Base-by-base conservation (phyloP, 345 rosid genomes). In the Mallotus nudiflorus region DNA sequence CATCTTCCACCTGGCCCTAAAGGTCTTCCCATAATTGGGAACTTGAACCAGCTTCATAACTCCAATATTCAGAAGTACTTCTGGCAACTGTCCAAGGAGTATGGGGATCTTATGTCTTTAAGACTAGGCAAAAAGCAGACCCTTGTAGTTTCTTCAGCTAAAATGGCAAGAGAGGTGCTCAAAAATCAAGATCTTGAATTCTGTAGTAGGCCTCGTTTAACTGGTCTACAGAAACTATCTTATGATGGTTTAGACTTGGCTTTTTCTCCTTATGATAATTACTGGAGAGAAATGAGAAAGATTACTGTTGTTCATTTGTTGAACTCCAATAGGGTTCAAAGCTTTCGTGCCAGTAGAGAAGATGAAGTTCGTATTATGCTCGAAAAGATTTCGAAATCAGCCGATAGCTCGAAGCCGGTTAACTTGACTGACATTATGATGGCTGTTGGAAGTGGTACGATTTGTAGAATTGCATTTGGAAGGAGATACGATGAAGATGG, bases 281-380 rank as follows among this genome's bases (percentile, higher is more conserved):
- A 57, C 18, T 57, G 62, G 62, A 57, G 62, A 29, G 62, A 57
- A 33, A 57, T 57, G 62, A 57, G 62, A 19, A 57, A 33, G 29
- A 57, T 57, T 2, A 28, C 37, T 28, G 31, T 54, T 5, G n/a
- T 57, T 29, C 40, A 57, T 28, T 16, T 57, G 20, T 57, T 57
- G 7, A 55, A 55, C 33, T 14, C 60, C 10, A 57, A 57, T 7
- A 14, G 19, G 6, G 39, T 57, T 6, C 39, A 57, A 29, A 29
- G 37, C 37, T 57, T 57, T 57, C 62, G 62, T 71, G 72, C 11
- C 14, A 42, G 4, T 42, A 42, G 46, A 42, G 46, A 42, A 12
- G 46, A 42, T 9, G 46, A 42, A 42, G 11, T 42, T 42, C 46
- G 46, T 42, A 42, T 4, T 12, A 42, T 42, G 46, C 46, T 42